A percentile compares a stretch with the other conserved stretches of the same genome.
These are phyloP conservation scores for Theileria orientalis DNA, from an alignment of 169 alveolate species.

Conservation along the genomic window DNA sequence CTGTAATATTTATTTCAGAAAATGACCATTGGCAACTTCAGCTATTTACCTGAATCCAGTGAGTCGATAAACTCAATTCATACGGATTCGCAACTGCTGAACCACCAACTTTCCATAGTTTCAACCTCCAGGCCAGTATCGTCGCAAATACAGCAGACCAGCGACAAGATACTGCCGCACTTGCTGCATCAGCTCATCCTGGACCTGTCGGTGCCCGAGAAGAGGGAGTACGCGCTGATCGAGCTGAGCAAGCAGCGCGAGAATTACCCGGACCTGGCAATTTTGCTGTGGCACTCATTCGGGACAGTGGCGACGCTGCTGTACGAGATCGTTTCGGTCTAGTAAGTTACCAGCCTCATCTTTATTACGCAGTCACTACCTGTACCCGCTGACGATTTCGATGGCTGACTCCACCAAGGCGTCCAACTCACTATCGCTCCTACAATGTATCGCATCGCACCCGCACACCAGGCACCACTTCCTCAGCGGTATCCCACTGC, in stretches of 20 bases:
- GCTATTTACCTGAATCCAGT: conserved; percentile 25
- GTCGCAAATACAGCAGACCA: conserved; percentile 11
- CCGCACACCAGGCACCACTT: conserved; percentile 94
- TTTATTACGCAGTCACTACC: conserved; percentile 56
- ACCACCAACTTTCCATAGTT: conserved; percentile 21
- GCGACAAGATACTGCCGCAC: conserved; percentile 65
- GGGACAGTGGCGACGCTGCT: conserved; percentile 96
- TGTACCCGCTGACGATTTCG: conserved; percentile 92
- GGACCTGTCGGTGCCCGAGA: conserved; percentile 89
- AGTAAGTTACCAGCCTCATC: conserved; percentile 21
- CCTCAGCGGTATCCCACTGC: conserved; percentile 84
- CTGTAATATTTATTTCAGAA: not conserved
- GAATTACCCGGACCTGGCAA: conserved; percentile 93
- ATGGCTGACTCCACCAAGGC: conserved; percentile 92
- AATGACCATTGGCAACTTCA: conserved; percentile 22
- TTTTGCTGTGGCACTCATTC: conserved; percentile 96
- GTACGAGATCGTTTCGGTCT: conserved; percentile 89
- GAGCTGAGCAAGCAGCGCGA: conserved; percentile 90
- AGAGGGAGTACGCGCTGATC: conserved; percentile 94
- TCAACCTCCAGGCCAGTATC: conserved; percentile 41
- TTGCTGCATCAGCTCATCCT: conserved; percentile 85
- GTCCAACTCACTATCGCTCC: conserved; percentile 96
- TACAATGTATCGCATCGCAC: conserved; percentile 98
- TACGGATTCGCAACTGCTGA: conserved; percentile 13
- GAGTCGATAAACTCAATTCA: conserved; percentile 10